Base-by-base conservation (phyloP, 306 rosid genomes). In the Vigna radiata region DNA sequence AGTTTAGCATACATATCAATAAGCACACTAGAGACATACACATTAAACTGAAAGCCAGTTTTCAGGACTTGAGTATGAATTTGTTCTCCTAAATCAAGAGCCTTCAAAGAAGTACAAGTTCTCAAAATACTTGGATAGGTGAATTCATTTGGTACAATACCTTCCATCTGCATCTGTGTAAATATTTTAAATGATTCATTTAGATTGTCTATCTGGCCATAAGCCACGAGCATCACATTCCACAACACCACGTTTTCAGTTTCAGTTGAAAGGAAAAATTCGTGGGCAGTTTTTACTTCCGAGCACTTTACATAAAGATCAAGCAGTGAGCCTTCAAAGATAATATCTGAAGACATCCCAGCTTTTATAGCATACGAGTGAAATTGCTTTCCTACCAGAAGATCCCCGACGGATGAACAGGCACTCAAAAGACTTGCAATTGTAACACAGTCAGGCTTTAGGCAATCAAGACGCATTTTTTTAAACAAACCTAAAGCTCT, bases 301-400 rank as follows among this genome's bases (percentile, higher is more conserved):
- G 93, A 85, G 81, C 98, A 91, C 73, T 94, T 94, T 52, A 89
- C 92, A 85, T 94, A 94, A 53, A 94, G 97, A 83, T 91, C 98
- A 60, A 94, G 94, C 73, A 94, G 85, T 70, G 97, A 79, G 74
- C 98, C 97, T 85, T 94, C 98, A 46, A 94, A 81, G 47, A 94
- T 84, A 41, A 82, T 75, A 86, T 94, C 97, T 60, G 91, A 85
- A 69, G 90, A 88, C 88, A 88, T 88, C 77, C 98, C 97, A 31
- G 90, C 80, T 76, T 91, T 94, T 53, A 91, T 81, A 25, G 96
- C 92, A 71, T 85, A 88, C 29, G 97, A 91, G 72, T 91, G 97
- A 36, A 94, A 89, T 61, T 90, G 97, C 56, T 68, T 87, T 77
- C 97, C 98, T 77, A 74, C 85, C 41, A 62, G 77, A 55, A 87